A percentile compares a stretch with the other conserved stretches of the same genome.
phyloP scores from a whole-genome alignment of 495 filamentous ascomycete species.

The Penicillium manginii region DNA sequence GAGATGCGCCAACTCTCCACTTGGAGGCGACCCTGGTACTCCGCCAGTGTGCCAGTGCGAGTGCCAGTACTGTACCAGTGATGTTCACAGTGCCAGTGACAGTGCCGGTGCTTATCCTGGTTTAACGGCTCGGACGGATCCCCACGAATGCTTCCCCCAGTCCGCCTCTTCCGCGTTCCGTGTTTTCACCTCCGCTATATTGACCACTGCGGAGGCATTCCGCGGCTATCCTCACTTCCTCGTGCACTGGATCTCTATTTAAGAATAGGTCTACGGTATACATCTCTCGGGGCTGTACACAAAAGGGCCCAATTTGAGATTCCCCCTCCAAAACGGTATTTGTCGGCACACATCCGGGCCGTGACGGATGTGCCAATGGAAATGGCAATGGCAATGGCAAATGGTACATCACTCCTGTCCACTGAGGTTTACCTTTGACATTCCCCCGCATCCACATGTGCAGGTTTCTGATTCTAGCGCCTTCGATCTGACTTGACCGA shows the following conservation, averaged over 20 bases:
- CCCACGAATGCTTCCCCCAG: neutral
- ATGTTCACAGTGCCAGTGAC: neutral
- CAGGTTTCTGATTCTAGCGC: neutral
- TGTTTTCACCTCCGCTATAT: neutral
- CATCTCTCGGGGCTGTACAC: too few species aligned
- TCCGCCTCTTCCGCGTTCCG: neutral
- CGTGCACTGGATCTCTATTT: neutral
- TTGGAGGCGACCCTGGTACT: too few species aligned
- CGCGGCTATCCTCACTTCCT: neutral
- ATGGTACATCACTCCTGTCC: neutral
- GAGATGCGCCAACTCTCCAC: constrained; percentile 1
- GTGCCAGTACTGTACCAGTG: neutral
- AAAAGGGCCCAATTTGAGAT: too few species aligned
- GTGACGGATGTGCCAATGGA: too few species aligned
- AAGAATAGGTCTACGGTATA: neutral
- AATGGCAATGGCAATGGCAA: too few species aligned
- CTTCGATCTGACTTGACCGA: neutral
- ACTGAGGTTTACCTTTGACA: neutral
- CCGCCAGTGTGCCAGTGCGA: neutral
- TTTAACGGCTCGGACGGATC: neutral
- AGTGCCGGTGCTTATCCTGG: neutral
- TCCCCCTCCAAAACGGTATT: too few species aligned
- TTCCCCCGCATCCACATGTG: neutral
- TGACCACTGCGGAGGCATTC: neutral
- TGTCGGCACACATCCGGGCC: too few species aligned